Base-by-base conservation (phyloP, 805 yeast species). In the Starmera dryadoides region DNA sequence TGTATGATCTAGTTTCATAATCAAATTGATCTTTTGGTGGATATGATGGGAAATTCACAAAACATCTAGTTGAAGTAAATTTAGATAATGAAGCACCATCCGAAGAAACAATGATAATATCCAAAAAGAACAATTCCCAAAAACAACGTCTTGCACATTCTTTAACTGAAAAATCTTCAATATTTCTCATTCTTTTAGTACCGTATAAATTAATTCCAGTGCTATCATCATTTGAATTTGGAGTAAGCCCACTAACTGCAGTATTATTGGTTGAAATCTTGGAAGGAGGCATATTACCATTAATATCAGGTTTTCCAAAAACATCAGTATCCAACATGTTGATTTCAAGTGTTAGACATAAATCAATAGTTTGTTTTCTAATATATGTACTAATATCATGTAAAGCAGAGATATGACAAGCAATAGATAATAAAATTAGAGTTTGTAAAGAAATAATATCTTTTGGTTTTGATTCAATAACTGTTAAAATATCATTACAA, bases 111-210 rank as follows among this genome's bases (percentile, higher is more conserved):
- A 71, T 69, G 29, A 72, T 58, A 9, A 73, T 69, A 50, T 73
- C 79, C 37, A 73, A 60, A 47, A 71, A 73, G 47, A 69, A 68
- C 6, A 71, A 48, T 40, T 73, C 79, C 79, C 79, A 73, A 43
- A 71, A 65, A 10, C 71, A 61, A 41, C 75, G 58, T 39, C 79
- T 59, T 5, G 68, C 67, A 31, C 60, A 41, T 12, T 55, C 58
- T 19, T 48, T 46, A 7, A 57, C 14, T 11, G 41, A 35, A 4
- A 28, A 29, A 3, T 44, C 54, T 11, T 43, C 40, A 32, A 55
- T 28, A 8, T 30, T 42, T 21, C 58, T 39, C 15, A 50, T 48
- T 38, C 59, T 48, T 21, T 34, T 37, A 0, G 48, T 53, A 37
- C 47, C 53, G 34, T 38, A 42, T 35, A 50, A 55, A 34, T 54